Base-by-base conservation (phyloP, 148 eudicot species). In the Cornus florida region DNA sequence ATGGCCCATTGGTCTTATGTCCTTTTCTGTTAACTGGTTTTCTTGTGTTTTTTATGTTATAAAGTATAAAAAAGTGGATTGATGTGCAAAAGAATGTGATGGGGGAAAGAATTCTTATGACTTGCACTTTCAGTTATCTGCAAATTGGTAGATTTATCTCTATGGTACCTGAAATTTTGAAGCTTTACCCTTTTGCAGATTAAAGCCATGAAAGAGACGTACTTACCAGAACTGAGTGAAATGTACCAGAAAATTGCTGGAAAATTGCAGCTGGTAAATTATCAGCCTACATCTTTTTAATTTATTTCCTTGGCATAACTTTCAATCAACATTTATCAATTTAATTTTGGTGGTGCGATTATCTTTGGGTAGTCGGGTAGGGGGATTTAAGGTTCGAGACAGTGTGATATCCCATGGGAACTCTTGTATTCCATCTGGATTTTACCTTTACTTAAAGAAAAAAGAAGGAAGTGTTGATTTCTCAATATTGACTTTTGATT, bases 131-230 rank as follows among this genome's bases (percentile, higher is more conserved):
- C 7, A 35, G 0, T n/a, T 60, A 28, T 74, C 24, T n/a, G 35
- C 65, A 60, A 16, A 17, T 19, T 28, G 65, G 65, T 60, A 16
- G 16, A 60, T 60, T 10, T 60, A 39, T 39, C 43, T 60, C 65
- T 16, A 10, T 60, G 6, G n/a, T 60, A 60, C 7, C 65, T 38
- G 67, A 70, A 75, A 64, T 23, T 35, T 6, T 79, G 62, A 67
- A 50, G 69, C 73, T 80, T 83, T 33, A 46, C 17, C 56, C 48
- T 43, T 70, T 41, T 78, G 84, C 97, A 95, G 99, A 86, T 93
- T 48, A 93, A 86, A 84, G 69, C 76, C 79, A 88, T 93, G 97
- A 91, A 88, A 91, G 97, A 92, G 69, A 33, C 79, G 80, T 92
- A 95, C 85, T 83, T 71, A 19, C 79, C 79, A 38, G 97, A 93